Evolutionary conservation across 345 rosid genomes (phyloP).

Genomic region (Bretschneidera sinensis): DNA sequence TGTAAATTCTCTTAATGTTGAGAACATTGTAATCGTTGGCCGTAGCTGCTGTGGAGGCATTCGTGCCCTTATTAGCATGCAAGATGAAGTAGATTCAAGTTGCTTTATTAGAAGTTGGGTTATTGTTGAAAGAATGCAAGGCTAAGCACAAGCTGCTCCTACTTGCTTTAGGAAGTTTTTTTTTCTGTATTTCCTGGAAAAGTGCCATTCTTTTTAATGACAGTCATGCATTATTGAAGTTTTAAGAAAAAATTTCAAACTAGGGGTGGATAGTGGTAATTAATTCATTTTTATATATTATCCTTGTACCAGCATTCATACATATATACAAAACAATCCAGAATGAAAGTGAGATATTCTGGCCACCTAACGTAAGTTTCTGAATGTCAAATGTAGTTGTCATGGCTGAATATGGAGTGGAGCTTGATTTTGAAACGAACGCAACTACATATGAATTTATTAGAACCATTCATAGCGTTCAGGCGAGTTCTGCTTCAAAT

Average conservation of each 20-base stretch:
- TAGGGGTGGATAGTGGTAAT: no score
- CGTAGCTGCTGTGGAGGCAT: constrained; percentile 98
- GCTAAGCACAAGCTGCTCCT: constrained; percentile 56
- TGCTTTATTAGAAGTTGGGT: constrained; percentile 90
- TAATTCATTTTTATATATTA: no score
- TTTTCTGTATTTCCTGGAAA: no score
- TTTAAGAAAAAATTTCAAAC: no score
- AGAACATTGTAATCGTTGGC: constrained; percentile 78
- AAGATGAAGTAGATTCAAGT: constrained; percentile 71
- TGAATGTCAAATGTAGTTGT: constrained; percentile 48
- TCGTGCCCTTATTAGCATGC: constrained; percentile 87
- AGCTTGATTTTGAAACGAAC: constrained; percentile 56
- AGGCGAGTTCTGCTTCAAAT: constrained; percentile 81
- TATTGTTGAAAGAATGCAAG: constrained; percentile 66
- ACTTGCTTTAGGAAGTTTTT: constrained; percentile 49
- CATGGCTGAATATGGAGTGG: constrained; percentile 74
- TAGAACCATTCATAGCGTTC: constrained; percentile 91
- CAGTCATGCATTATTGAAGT: no score
- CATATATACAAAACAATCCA: no score
- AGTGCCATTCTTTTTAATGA: no score
- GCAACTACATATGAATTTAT: constrained; percentile 84
- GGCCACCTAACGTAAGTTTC: not conserved
- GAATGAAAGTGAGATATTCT: no score
- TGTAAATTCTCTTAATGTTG: no score
- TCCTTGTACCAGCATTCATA: no score